phyloP scores from a whole-genome alignment of 768 basidiomycete species.

The Paxillus ammoniavirescens region DNA sequence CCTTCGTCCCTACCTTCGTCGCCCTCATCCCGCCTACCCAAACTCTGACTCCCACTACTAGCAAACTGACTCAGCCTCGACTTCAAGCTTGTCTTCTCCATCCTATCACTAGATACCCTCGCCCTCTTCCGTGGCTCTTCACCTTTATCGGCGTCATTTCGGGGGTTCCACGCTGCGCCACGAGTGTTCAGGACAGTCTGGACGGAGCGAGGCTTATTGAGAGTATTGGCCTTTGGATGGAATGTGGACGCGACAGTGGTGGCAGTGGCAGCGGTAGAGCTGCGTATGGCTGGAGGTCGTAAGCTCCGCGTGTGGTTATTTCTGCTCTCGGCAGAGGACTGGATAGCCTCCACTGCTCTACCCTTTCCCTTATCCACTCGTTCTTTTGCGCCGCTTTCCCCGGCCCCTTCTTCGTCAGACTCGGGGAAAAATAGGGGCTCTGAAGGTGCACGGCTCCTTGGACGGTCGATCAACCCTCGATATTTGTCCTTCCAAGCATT shows the following conservation, averaged over 20 bases:
- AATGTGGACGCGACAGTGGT: background rate
- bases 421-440: conserved; percentile 28
- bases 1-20: conserved; percentile 8
- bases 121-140: conserved; percentile 37
- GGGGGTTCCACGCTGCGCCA: conserved; percentile 48
- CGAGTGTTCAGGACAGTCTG: conserved; percentile 53
- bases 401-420: conserved; percentile 15
- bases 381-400: background rate
- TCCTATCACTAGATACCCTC: conserved; percentile 16
- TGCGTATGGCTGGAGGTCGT: background rate
- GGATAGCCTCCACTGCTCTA: background rate
- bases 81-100: conserved; percentile 39
- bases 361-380: conserved; percentile 2
- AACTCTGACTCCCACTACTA: conserved; percentile 40
- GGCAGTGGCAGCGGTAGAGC: background rate
- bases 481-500: background rate
- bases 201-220: conserved; percentile 21
- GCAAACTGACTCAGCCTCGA: conserved; percentile 53
- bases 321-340: background rate
- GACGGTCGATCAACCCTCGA: background rate
- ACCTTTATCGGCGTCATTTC: conserved; percentile 11
- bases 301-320: background rate
- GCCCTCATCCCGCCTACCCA: conserved; percentile 16
- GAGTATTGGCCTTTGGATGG: background rate
- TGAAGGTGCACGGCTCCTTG: conserved; percentile 11